A percentile compares a stretch with the other conserved stretches of the same genome.
Evolutionary conservation across 345 rosid genomes (phyloP).

Genomic region (Brassica nigra): DNA sequence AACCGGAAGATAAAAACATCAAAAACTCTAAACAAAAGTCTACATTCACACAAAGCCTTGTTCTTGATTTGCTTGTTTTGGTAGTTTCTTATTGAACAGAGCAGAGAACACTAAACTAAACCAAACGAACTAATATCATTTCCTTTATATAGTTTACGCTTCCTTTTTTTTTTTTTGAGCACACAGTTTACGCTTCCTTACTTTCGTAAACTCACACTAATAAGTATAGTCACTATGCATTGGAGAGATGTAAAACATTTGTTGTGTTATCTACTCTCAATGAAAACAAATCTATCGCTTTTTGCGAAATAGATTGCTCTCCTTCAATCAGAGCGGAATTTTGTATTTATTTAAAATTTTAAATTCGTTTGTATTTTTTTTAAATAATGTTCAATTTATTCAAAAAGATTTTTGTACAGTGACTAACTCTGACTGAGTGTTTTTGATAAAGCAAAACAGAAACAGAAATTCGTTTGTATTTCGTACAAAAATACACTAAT

Average conservation of each 20-base stretch:
- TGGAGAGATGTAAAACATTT: not conserved
- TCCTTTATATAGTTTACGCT: not conserved
- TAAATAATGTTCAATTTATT: too few species aligned
- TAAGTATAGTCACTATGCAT: not conserved
- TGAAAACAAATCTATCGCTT: not conserved
- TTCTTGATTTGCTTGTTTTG: not conserved
- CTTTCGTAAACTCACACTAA: not conserved
- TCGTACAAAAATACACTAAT: not conserved
- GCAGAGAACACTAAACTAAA: not conserved
- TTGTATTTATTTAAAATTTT: not conserved
- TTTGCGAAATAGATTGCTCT: not conserved
- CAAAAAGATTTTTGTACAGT: too few species aligned
- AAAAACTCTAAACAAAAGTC: not conserved
- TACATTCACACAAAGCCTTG: not conserved
- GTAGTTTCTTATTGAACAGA: not conserved
- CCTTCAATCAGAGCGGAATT: not conserved
- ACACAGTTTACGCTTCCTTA: not conserved
- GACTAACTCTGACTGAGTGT: too few species aligned
- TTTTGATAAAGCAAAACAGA: too few species aligned
- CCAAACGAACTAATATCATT: not conserved
- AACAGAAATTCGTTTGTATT: not conserved
- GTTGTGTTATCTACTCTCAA: not conserved
- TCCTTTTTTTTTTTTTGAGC: too few species aligned
- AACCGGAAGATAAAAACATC: not conserved
- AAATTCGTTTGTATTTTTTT: too few species aligned